phyloP scores from a whole-genome alignment of 2,329 filamentous ascomycete species.

The Arachnomyces sp. region DNA sequence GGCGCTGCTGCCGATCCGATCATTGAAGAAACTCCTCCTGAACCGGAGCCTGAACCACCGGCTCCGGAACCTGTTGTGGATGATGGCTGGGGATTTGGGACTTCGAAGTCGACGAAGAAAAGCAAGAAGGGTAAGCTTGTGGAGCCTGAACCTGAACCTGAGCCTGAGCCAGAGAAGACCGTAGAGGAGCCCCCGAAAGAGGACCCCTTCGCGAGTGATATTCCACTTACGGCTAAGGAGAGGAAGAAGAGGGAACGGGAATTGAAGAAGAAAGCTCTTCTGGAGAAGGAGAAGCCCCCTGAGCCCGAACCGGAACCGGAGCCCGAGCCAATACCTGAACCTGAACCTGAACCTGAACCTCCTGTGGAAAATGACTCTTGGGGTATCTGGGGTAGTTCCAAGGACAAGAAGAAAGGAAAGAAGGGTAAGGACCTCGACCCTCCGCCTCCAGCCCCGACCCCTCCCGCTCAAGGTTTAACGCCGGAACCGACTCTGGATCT shows the following conservation, averaged over 20 bases:
- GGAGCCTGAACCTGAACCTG: constrained; percentile 25
- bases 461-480: constrained; percentile 36
- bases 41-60: constrained; percentile 18
- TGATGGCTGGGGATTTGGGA: constrained; percentile 22
- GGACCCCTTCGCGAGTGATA: constrained; percentile 18
- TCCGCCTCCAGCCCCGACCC: constrained; percentile 41
- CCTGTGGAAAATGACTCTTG: constrained; percentile 18
- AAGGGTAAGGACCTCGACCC: constrained; percentile 39
- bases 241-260: constrained; percentile 41
- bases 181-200: constrained; percentile 31
- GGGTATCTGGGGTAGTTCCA: constrained; percentile 28
- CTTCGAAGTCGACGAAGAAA: constrained; percentile 39
- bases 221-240: constrained; percentile 38
- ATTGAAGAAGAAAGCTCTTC: constrained; percentile 35
- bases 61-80: constrained; percentile 11
- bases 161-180: constrained; percentile 18
- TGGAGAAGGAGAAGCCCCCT: constrained; percentile 11
- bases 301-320: constrained; percentile 23
- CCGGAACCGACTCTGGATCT: constrained; percentile 28
- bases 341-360: constrained; percentile 3
- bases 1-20: constrained; percentile 2
- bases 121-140: constrained; percentile 29
- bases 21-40: constrained; percentile 1
- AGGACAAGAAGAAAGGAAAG: constrained; percentile 42
- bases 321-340: constrained; percentile 5